phyloP scores from a whole-genome alignment of 495 filamentous ascomycete species.

The Penicillium cosmopolitanum region DNA sequence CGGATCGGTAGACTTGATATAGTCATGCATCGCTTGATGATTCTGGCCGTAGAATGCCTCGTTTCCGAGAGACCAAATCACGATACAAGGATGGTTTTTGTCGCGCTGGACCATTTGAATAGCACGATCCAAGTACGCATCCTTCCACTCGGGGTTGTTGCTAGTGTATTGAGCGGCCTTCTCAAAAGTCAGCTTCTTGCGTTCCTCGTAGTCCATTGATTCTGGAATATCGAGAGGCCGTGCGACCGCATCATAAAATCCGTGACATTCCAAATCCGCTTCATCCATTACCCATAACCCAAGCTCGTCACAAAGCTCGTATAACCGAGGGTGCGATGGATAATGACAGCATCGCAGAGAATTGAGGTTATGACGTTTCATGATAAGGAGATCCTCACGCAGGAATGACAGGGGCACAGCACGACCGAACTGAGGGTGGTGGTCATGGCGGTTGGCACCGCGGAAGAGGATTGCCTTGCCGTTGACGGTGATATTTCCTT shows the following conservation, averaged over 20 bases:
- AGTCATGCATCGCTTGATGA: slow-evolving; percentile 65
- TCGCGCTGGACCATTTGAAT: slow-evolving; percentile 65
- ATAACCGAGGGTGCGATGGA: slow-evolving; percentile 59
- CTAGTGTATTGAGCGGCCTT: slow-evolving; percentile 59
- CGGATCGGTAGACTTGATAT: slow-evolving; percentile 57
- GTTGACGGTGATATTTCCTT: slow-evolving; percentile 62
- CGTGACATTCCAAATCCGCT: slow-evolving; percentile 72
- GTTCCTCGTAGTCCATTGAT: slow-evolving; percentile 4
- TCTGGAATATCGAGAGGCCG: slow-evolving; percentile 49
- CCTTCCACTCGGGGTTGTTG: slow-evolving; percentile 65
- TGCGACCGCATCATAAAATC: slow-evolving; percentile 58
- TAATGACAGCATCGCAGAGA: slow-evolving; percentile 66
- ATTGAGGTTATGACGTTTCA: slow-evolving; percentile 72
- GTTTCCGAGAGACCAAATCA: slow-evolving; percentile 74
- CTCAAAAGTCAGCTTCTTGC: slow-evolving; percentile 29
- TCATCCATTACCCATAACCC: slow-evolving; percentile 75
- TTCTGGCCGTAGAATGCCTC: slow-evolving; percentile 71
- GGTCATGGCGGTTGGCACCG: slow-evolving; percentile 68
- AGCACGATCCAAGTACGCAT: slow-evolving; percentile 68
- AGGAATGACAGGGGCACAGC: slow-evolving; percentile 62
- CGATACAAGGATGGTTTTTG: slow-evolving; percentile 66
- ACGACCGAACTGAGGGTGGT: slow-evolving; percentile 61
- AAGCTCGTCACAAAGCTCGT: slow-evolving; percentile 67
- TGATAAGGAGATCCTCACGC: slow-evolving; percentile 59
- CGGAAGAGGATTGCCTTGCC: slow-evolving; percentile 57